These are phyloP conservation scores for Fusarium tuaranense DNA, from an alignment of 2,329 filamentous ascomycete species.

Conservation along the genomic window DNA sequence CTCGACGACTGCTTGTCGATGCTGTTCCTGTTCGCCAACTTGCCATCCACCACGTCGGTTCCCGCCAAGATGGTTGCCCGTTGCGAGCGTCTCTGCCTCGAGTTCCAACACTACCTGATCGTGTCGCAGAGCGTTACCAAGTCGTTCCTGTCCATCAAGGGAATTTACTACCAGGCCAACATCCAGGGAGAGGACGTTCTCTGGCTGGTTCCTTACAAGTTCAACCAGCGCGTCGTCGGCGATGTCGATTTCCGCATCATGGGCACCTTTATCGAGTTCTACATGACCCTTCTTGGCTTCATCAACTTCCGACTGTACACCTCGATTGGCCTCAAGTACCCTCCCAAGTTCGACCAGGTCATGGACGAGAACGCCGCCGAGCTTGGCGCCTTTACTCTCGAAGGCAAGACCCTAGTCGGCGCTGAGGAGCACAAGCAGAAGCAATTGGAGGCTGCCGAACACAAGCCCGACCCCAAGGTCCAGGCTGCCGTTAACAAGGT, in stretches of 20 bases:
- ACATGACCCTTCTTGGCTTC: conserved; percentile 95
- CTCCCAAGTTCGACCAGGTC: conserved; percentile 88
- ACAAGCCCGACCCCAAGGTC: conserved; percentile 70
- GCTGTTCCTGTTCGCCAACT: conserved; percentile 96
- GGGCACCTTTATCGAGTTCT: conserved; percentile 99
- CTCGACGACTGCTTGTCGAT: conserved; percentile 97
- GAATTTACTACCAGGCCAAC: conserved; percentile 98
- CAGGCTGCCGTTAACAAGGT: conserved; percentile 77
- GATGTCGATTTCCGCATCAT: conserved; percentile 99
- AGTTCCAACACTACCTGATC: conserved; percentile 99
- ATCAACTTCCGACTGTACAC: conserved; percentile 97
- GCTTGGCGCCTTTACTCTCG: conserved; percentile 89
- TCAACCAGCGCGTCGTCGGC: conserved; percentile 92
- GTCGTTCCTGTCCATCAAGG: conserved; percentile 98
- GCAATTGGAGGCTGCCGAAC: conserved; percentile 59
- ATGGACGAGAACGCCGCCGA: conserved; percentile 93
- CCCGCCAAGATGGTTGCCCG: conserved; percentile 95
- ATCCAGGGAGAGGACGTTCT: conserved; percentile 97
- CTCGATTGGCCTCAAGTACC: conserved; percentile 90
- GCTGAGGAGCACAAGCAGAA: conserved; percentile 65
- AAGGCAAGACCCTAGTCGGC: conserved; percentile 74
- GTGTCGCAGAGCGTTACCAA: conserved; percentile 91
- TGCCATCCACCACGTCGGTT: conserved; percentile 89
- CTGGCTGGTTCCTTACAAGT: conserved; percentile 97
- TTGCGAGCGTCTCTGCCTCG: conserved; percentile 91